These are phyloP conservation scores for Graphiopsis chlorocephala DNA, from an alignment of 2,329 filamentous ascomycete genomes.

Conservation along the genomic window DNA sequence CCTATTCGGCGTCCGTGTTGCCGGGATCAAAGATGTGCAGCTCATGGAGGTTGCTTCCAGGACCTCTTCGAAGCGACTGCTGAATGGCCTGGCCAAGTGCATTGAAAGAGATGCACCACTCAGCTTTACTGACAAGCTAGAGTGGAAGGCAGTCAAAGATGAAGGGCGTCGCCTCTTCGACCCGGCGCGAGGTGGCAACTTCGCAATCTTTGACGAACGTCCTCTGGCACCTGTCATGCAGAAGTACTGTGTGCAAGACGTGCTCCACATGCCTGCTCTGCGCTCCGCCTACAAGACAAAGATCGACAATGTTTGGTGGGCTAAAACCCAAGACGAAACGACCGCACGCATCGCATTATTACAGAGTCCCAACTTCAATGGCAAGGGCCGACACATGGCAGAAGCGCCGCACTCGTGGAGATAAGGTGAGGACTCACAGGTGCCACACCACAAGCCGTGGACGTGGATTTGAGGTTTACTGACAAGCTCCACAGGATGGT, in stretches of 20 bases:
- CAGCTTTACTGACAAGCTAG: background rate
- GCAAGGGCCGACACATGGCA: conserved; percentile 31
- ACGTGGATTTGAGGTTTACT: too few species aligned
- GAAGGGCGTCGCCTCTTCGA: conserved; percentile 40
- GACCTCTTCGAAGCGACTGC: conserved; percentile 18
- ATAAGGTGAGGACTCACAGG: too few species aligned
- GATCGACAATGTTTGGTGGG: conserved; percentile 27
- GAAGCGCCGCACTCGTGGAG: conserved; percentile 36
- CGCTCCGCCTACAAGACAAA: conserved; percentile 22
- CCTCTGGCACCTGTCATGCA: conserved; percentile 42
- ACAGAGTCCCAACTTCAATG: conserved; percentile 28
- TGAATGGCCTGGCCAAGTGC: conserved; percentile 42
- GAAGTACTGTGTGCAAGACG: conserved; percentile 50
- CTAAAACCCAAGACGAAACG: conserved; percentile 29
- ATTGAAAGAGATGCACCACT: conserved; percentile 33
- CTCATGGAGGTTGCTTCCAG: conserved; percentile 53
- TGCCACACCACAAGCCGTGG: too few species aligned
- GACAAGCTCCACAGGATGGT: too few species aligned
- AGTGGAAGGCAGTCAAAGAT: conserved; percentile 39
- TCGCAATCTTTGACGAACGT: conserved; percentile 48
- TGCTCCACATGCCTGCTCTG: conserved; percentile 41
- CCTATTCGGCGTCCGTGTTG: conserved; percentile 45
- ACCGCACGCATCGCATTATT: conserved; percentile 32
- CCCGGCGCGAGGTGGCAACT: conserved; percentile 44
- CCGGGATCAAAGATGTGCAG: conserved; percentile 53